A percentile compares a stretch with the other conserved stretches of the same genome.
phyloP scores from a whole-genome alignment of 2,329 filamentous ascomycete genomes.

The Cryphonectria carpinicola region DNA sequence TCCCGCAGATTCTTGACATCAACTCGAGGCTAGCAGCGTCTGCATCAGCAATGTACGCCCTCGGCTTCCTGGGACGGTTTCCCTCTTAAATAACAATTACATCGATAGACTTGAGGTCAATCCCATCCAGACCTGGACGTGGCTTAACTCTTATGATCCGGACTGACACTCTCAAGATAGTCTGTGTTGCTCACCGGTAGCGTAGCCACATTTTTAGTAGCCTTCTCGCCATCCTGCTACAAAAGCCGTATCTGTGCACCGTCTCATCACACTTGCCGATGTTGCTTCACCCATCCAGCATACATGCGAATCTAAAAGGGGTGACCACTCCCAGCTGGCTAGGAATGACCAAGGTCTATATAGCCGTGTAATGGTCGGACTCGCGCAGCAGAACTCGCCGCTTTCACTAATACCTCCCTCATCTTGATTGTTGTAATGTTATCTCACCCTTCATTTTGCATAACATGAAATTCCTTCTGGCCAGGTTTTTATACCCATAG shows the following conservation, averaged over 20 bases:
- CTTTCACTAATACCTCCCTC: slow-evolving; percentile 2
- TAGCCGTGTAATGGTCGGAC: no score
- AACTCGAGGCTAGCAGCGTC: slow-evolving; percentile 13
- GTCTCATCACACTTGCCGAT: slow-evolving; percentile 1
- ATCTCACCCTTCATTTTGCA: neutral
- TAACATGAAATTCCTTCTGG: no score
- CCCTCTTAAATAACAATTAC: neutral
- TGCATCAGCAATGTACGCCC: slow-evolving; percentile 5
- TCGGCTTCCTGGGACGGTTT: neutral
- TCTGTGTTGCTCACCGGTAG: slow-evolving; percentile 1
- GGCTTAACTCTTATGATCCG: neutral
- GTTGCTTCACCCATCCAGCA: slow-evolving; percentile 6
- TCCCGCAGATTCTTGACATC: slow-evolving; percentile 2
- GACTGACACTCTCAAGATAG: slow-evolving; percentile 8
- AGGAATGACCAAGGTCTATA: no score
- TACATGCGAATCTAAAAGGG: neutral
- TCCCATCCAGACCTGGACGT: neutral
- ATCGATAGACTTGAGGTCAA: slow-evolving; percentile 14
- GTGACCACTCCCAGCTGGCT: no score
- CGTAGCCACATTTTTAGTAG: slow-evolving; percentile 1
- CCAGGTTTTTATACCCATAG: no score
- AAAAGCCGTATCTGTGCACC: slow-evolving; percentile 3
- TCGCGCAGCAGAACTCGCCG: neutral
- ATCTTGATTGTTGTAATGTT: neutral
- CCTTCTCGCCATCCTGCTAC: neutral